Base-by-base conservation (phyloP, 1,139 yeast genomes). In the Pichiaceae sp. region DNA sequence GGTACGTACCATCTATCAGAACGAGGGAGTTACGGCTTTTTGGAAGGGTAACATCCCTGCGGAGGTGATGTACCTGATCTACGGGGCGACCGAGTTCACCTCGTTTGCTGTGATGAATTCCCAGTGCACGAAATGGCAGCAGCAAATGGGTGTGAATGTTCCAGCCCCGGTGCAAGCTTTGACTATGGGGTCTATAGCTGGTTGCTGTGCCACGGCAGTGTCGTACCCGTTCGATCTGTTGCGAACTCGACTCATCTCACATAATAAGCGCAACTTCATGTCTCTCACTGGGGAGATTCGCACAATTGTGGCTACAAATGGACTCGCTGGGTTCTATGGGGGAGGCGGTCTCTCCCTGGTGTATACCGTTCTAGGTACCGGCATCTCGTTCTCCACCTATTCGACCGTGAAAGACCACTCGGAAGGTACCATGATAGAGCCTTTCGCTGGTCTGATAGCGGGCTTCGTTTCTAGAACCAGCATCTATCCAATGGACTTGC, bases 31-130 rank as follows among this genome's bases (percentile, higher is more conserved):
- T 1, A 44, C 48, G 9, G 78, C 89, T 0, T 65, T 91, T 17
- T 91, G 97, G 97, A 89, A 87, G 57, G 98, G 98, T 1, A 91
- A 91, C 55, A 72, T 85, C 0, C 95, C 98, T 0, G 98, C 97
- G 0, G 89, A 86, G 47, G 59, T 78, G 31, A 72, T 91, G 75
- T 91, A 91, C 53, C 66, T 91, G 15, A 47, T 83, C 17, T 91
- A 91, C 50, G 96, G 97, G 11, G 87, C 85, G 1, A 64, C 75
- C 1, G 97, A 91, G 56, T 91, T 91, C 59, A 67, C 91, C 1
- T 63, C 86, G 1, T 86, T 36, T 26, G 9, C 39, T 7, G 5
- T 23, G 27, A 27, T 16, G 14, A 81, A 78, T 53, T 59, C 57
- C 5, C 38, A 58, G 24, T 53, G 79, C 19, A 49, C 60, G 1